Conservation (phyloP, 2,329 filamentous ascomycete species). For the Sporothrix phasma region DNA sequence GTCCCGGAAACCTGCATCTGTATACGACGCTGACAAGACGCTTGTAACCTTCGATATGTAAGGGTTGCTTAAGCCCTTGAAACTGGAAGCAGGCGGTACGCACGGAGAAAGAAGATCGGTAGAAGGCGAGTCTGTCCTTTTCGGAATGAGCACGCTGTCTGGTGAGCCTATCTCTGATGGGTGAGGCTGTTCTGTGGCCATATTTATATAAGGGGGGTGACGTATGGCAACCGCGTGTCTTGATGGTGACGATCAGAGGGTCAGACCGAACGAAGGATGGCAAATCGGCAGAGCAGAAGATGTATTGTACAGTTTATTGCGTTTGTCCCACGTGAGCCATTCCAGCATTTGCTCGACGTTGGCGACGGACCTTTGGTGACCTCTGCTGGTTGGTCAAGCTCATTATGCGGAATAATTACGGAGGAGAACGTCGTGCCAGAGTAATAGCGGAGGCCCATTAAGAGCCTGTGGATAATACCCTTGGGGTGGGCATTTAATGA, state of each 20-base stretch:
- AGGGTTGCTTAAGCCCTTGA: slow-evolving; percentile 45
- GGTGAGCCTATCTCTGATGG: not conserved
- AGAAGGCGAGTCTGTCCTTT: not conserved
- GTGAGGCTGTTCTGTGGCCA: slow-evolving; percentile 12
- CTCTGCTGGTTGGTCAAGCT: too few relatives aligned
- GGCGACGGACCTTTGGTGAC: too few relatives aligned
- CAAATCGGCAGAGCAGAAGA: not conserved
- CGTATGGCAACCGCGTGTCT: slow-evolving; percentile 10
- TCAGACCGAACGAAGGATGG: not conserved
- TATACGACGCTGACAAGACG: slow-evolving; percentile 84
- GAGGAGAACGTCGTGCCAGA: too few relatives aligned
- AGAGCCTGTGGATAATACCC: not conserved
- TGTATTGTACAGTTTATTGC: too few relatives aligned
- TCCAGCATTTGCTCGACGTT: not conserved
- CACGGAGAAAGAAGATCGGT: slow-evolving; percentile 25
- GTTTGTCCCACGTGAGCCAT: too few relatives aligned
- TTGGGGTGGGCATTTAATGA: not conserved
- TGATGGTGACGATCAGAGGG: not conserved
- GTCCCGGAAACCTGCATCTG: slow-evolving; percentile 84
- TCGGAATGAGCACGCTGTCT: not conserved
- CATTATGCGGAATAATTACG: too few relatives aligned
- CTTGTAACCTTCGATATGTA: slow-evolving; percentile 73
- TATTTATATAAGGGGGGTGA: slow-evolving; percentile 8
- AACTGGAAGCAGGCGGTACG: slow-evolving; percentile 22
- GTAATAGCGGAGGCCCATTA: not conserved